These are phyloP conservation scores for Yamadazyma sp. DNA, from an alignment of 805 yeast genomes.

Conservation along the genomic window DNA sequence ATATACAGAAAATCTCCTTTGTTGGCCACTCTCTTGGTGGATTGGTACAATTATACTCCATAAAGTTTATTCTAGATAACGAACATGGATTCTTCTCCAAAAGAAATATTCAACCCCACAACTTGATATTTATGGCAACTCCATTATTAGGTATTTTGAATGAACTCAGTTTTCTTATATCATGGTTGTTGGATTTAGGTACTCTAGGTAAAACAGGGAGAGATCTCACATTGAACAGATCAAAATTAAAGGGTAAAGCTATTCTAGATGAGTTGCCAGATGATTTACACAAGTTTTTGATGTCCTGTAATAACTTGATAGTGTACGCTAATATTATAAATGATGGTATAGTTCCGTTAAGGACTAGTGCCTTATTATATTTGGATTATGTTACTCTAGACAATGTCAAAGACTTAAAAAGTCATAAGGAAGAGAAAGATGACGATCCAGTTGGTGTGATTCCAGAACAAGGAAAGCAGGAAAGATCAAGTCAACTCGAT, in stretches of 20 bases:
- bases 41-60: conserved; percentile 38
- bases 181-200: conserved; percentile 43
- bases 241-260: conserved; percentile 27
- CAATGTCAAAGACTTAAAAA: conserved; percentile 29
- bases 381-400: conserved; percentile 43
- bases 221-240: conserved; percentile 39
- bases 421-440: conserved; percentile 8
- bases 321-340: conserved; percentile 44
- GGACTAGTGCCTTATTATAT: conserved; percentile 41
- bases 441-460: conserved; percentile 25
- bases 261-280: conserved; percentile 39
- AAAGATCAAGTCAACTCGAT: conserved; percentile 3
- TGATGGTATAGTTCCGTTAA: conserved; percentile 45
- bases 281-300: conserved; percentile 31
- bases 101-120: conserved; percentile 25
- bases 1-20: conserved; percentile 32
- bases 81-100: conserved; percentile 26
- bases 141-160: conserved; percentile 42
- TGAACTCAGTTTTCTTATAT: conserved; percentile 37
- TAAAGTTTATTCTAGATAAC: conserved; percentile 30
- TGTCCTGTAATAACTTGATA: conserved; percentile 30
- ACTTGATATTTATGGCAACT: conserved; percentile 39
- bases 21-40: conserved; percentile 47
- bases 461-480: conserved; percentile 18
- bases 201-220: conserved; percentile 45